These are phyloP conservation scores for Paramecium tetraurelia DNA, from an alignment of 73 alveolate genomes.

Conservation along the genomic window DNA sequence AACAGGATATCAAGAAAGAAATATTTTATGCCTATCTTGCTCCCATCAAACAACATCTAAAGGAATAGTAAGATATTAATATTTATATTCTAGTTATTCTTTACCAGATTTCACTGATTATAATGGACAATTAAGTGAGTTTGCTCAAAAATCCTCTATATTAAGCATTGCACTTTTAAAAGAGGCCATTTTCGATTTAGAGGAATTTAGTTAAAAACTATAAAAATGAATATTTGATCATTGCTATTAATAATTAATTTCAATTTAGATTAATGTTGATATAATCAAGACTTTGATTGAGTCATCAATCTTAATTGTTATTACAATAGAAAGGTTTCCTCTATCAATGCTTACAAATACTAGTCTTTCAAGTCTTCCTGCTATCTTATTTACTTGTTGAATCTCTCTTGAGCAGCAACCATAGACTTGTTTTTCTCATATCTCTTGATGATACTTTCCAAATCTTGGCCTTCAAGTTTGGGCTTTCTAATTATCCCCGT, in stretches of 20 bases:
- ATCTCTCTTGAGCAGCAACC: neutral
- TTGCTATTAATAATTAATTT: neutral
- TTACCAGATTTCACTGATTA: constrained; percentile 66
- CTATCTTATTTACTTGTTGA: neutral
- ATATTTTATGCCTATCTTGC: constrained; percentile 53
- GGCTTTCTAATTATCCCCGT: neutral
- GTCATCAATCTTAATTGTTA: neutral
- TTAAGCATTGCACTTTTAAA: constrained; percentile 59
- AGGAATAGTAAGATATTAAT: neutral
- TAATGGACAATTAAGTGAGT: constrained; percentile 53
- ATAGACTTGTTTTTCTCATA: neutral
- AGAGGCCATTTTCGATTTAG: constrained; percentile 55
- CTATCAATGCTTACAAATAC: neutral
- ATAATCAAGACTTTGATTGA: neutral
- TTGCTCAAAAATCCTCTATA: constrained; percentile 57
- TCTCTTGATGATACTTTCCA: neutral
- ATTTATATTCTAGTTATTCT: neutral
- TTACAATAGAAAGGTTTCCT: neutral
- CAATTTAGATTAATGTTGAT: neutral
- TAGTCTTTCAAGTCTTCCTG: neutral
- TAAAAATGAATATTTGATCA: neutral
- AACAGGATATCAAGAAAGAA: constrained; percentile 10
- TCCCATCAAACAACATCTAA: neutral
- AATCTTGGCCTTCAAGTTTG: neutral
- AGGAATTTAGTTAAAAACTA: neutral